Evolutionary conservation across 257 asterid species (phyloP), one percentile per base, ranked within the genome.

Genomic region (Ehretia macrophylla): DNA sequence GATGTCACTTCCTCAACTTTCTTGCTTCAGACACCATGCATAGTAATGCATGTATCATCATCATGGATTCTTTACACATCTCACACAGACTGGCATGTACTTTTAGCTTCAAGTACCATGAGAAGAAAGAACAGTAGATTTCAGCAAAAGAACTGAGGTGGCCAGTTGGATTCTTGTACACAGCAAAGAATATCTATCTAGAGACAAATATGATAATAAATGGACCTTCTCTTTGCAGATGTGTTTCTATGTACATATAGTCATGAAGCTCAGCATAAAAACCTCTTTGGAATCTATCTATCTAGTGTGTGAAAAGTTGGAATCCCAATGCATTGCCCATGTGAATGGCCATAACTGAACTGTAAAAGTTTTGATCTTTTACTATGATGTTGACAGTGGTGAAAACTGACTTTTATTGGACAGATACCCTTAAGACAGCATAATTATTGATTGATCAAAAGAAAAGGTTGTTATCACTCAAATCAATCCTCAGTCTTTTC

Each of bases 381-480:
- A 73, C 77, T 64, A 65, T 67, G 77, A 64, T 70, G 46, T 55
- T 35, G 52, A 55, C 48, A 54, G 48, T 37, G 44, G 27, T 50
- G 67, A n/a, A 68, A 40, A 12, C 44, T 61, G 50, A 60, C 72
- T 66, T 63, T 32, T 60, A 44, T 54, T 23, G 63, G 66, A 60
- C 61, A 65, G 62, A 70, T 51, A 75, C 35, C 51, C 32, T 58
- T 68, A 62, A 63, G 51, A 60, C n/a, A n/a, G n/a, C 80, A 79
- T 65, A 63, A 75, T 77, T 61, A 79, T 75, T 79, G 76, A 66
- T 79, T 68, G 70, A 61, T 76, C 66, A 60, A 77, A 55, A 66
- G 65, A 72, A 60, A 66, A 59, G 73, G 61, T 35, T 32, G 48
- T 57, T 53, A 66, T 51, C 45, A 68, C 50, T 47, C 56, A 23